Evolutionary conservation across 768 basidiomycete genomes (phyloP), one percentile per base, ranked within the genome.

Genomic region (Hortiboletus campestris): DNA sequence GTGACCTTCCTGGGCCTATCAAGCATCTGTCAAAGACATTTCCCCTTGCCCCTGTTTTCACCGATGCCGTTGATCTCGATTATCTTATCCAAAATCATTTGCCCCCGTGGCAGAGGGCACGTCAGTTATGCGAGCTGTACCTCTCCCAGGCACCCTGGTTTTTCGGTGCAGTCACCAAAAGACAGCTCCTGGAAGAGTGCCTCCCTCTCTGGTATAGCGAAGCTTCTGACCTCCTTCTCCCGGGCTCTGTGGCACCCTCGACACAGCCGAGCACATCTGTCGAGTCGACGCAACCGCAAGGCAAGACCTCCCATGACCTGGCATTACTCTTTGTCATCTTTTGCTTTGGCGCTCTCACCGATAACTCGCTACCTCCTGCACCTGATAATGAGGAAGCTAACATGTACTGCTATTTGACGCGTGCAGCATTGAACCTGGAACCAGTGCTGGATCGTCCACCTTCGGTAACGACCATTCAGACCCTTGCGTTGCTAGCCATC

Each of bases 71-170:
- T 53, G 76, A 80, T 59, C 63, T 83, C 39, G 68, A 78, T 53
- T 72, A 75, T 53, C 72, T 86, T 59, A 62, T 83, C 19, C 67
- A 75, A 39, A 65, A 71, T 16, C 78, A 81, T 63, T 76, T 89
- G 1, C 89, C 89, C 0, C 68, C 80, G 0, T 85, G 82, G 78
- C 65, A 71, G 9, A 84, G 86, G 36, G 83, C 84, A 0, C 74
- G 70, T 43, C 78, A 81, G 32, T 76, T 91, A 34, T 80, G 78
- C 60, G 79, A 83, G n/a, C 75, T 88, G 13, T 91, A 90, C 67
- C 78, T 89, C 39, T 84, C 85, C n/a, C 84, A 87, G 63, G 86
- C 88, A 3, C 84, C 86, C 0, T 91, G 89, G 89, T 88, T 89
- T 65, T 89, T 88, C 55, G 84, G 87, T 20, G 84, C 87, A 2